Conservation (phyloP, 352 stramenopile species). For the Phytopythium litorale region DNA sequence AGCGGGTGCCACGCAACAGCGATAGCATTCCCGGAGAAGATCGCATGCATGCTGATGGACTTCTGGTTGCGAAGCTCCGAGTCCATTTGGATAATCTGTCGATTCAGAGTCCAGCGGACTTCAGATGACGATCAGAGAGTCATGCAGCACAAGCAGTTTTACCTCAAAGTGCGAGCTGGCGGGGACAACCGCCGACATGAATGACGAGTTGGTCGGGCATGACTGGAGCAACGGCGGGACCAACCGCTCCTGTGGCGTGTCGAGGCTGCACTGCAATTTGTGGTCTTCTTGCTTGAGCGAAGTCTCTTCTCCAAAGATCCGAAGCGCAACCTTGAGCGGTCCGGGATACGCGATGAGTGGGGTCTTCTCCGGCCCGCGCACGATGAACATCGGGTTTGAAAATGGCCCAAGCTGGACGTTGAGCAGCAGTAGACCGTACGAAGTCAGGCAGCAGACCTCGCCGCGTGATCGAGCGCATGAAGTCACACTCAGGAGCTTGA, state of each 20-base stretch:
- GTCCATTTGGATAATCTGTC: constrained; percentile 62
- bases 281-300: constrained; percentile 53
- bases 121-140: background rate
- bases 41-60: constrained; percentile 45
- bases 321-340: constrained; percentile 27
- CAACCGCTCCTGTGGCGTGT: constrained; percentile 36
- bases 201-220: constrained; percentile 33
- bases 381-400: constrained; percentile 31
- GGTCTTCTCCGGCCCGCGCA: constrained; percentile 27
- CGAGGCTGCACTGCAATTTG: constrained; percentile 37
- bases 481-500: constrained; percentile 47
- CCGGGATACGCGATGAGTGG: constrained; percentile 50
- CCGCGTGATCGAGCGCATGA: constrained; percentile 26
- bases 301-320: constrained; percentile 49
- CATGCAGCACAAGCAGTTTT: background rate
- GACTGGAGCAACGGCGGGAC: constrained; percentile 27
- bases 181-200: constrained; percentile 43
- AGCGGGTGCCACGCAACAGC: constrained; percentile 61
- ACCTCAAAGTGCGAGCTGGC: constrained; percentile 58
- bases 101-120: background rate
- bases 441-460: constrained; percentile 55
- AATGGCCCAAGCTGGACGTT: constrained; percentile 17
- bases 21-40: constrained; percentile 60
- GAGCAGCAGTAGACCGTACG: constrained; percentile 47
- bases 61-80: constrained; percentile 66